These are phyloP conservation scores for Colletotrichum filicis DNA, from an alignment of 2,329 filamentous ascomycete species.

Conservation along the genomic window DNA sequence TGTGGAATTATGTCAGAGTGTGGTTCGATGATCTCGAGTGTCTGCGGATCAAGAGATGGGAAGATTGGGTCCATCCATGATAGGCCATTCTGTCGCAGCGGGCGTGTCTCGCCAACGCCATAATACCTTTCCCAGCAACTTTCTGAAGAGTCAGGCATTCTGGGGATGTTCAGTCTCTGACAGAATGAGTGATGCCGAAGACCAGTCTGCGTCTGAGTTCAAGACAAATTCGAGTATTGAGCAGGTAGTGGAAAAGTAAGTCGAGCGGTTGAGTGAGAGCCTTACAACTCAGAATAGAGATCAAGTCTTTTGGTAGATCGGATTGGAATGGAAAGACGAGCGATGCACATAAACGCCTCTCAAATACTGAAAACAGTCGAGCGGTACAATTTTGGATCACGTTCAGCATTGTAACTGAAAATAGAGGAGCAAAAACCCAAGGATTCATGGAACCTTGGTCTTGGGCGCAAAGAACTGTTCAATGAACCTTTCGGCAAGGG, in stretches of 20 bases:
- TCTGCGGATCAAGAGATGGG: conserved; percentile 10
- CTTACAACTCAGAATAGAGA: neutral
- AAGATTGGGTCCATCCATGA: conserved; percentile 26
- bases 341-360: neutral
- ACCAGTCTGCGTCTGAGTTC: neutral
- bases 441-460: neutral
- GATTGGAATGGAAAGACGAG: neutral
- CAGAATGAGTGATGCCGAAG: neutral
- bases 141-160: neutral
- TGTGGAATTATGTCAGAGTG: neutral
- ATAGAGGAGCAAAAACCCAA: neutral
- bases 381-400: neutral
- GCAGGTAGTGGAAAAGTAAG: neutral
- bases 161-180: neutral
- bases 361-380: neutral
- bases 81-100: neutral
- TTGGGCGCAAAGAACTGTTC: neutral
- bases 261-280: neutral
- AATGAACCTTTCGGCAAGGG: neutral
- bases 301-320: neutral
- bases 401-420: neutral
- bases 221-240: neutral
- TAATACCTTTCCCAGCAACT: neutral
- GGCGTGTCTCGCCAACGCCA: conserved; percentile 5
- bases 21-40: neutral